Conservation (phyloP, 148 eudicot species). For the Silene uniflora region DNA sequence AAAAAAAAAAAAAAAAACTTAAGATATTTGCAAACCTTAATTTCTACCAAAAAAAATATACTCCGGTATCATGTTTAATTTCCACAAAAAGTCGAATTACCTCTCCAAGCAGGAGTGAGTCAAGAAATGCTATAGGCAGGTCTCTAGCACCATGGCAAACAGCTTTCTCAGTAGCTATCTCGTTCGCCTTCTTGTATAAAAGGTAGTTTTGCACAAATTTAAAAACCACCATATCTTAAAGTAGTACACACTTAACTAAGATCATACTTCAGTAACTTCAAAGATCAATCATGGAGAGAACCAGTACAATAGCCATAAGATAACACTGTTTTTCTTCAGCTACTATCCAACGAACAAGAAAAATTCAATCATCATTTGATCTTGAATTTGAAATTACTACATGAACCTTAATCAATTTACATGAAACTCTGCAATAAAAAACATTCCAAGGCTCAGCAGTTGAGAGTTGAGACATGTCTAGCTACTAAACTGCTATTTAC, state of each 20-base stretch:
- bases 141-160: conserved; percentile 37
- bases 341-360: too few relatives aligned
- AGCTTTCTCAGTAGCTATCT: conserved; percentile 38
- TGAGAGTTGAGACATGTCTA: too few relatives aligned
- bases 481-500: too few relatives aligned
- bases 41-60: background rate
- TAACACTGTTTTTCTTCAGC: too few relatives aligned
- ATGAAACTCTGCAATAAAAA: too few relatives aligned
- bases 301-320: too few relatives aligned
- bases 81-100: conserved; percentile 29
- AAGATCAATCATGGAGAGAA: too few relatives aligned
- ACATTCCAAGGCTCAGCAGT: too few relatives aligned
- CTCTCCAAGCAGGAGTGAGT: conserved; percentile 90
- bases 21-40: background rate
- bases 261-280: background rate
- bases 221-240: background rate
- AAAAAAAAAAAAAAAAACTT: background rate
- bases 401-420: too few relatives aligned
- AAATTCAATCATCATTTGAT: too few relatives aligned
- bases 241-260: background rate
- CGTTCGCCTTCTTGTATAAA: conserved; percentile 50
- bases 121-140: conserved; percentile 77
- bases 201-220: conserved; percentile 48
- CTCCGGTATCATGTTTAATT: background rate
- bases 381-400: too few relatives aligned